phyloP scores from a whole-genome alignment of 2,329 filamentous ascomycete species.

The Alternaria gaisen region DNA sequence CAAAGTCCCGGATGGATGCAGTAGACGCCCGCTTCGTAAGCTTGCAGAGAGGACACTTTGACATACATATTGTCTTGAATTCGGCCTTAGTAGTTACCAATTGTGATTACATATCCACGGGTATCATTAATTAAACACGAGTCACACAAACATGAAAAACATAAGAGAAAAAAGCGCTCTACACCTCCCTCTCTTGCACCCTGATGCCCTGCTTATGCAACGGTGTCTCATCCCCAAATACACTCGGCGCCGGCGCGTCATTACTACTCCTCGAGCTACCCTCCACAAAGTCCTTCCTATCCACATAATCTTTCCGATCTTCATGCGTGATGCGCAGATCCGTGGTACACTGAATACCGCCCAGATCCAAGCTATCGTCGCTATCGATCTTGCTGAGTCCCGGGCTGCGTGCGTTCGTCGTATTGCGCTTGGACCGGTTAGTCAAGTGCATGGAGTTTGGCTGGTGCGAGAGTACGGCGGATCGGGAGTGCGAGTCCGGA shows the following conservation, averaged over 20 bases:
- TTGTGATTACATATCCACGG: constrained; percentile 5
- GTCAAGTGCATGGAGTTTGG: constrained; percentile 31
- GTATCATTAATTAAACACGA: constrained; percentile 1
- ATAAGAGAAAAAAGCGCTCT: neutral
- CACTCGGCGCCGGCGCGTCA: constrained; percentile 27
- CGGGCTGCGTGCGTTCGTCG: constrained; percentile 7
- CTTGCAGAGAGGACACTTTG: fast-evolving
- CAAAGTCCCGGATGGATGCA: neutral
- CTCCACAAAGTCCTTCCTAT: constrained; percentile 11
- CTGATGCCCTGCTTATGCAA: constrained; percentile 25
- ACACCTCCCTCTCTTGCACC: constrained; percentile 10
- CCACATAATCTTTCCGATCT: constrained; percentile 8
- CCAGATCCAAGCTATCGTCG: constrained; percentile 28
- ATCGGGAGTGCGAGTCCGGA: constrained; percentile 25
- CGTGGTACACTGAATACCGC: constrained; percentile 38
- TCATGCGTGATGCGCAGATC: constrained; percentile 13
- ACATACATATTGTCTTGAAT: neutral
- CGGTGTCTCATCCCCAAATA: constrained; percentile 41
- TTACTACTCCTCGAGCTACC: constrained; percentile 30
- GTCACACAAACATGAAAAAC: neutral
- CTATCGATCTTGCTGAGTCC: constrained; percentile 32
- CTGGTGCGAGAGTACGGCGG: constrained; percentile 15
- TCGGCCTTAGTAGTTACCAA: neutral
- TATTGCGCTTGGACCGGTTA: constrained; percentile 10
- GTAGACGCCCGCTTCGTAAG: neutral